Percentiles rank a stretch among this genome's conserved stretches.
Evolutionary conservation across 371 early-diverging fungal genomes (phyloP).

Genomic region (Mucor mucedo): DNA sequence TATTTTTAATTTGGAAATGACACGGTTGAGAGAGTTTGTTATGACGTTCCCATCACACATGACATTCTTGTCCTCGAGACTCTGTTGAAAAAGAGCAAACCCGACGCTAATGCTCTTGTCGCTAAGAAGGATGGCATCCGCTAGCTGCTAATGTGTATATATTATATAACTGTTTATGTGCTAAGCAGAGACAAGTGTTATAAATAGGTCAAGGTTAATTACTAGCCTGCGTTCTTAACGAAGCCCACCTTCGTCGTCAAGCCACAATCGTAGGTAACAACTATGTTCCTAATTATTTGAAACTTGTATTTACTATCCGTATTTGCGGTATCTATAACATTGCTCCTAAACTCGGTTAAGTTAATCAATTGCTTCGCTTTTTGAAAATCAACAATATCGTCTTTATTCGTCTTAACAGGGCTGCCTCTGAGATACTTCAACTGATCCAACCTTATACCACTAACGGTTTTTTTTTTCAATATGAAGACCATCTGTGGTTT

Average conservation of each 20-base stretch:
- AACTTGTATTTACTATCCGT: slow-evolving; percentile 97
- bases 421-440: slow-evolving; percentile 83
- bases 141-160: too few relatives aligned
- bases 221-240: slow-evolving; percentile 62
- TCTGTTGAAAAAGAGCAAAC: slow-evolving; percentile 95
- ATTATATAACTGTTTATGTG: too few relatives aligned
- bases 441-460: slow-evolving; percentile 98
- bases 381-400: slow-evolving; percentile 93
- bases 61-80: slow-evolving; percentile 92
- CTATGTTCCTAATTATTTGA: slow-evolving; percentile 96
- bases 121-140: slow-evolving; percentile 54
- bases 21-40: slow-evolving; percentile 15
- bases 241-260: slow-evolving; percentile 89
- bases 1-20: background rate
- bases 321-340: slow-evolving; percentile 98
- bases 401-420: slow-evolving; percentile 5
- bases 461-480: slow-evolving; percentile 91
- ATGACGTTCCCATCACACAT: slow-evolving; percentile 63
- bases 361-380: slow-evolving; percentile 98
- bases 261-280: slow-evolving; percentile 91
- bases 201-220: too few relatives aligned
- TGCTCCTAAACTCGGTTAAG: slow-evolving; percentile 99
- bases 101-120: slow-evolving; percentile 80
- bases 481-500: slow-evolving; percentile 98
- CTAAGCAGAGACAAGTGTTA: too few relatives aligned